Evolutionary conservation across 139 green algal species (phyloP).

Genomic region (Picochlorum sp.): DNA sequence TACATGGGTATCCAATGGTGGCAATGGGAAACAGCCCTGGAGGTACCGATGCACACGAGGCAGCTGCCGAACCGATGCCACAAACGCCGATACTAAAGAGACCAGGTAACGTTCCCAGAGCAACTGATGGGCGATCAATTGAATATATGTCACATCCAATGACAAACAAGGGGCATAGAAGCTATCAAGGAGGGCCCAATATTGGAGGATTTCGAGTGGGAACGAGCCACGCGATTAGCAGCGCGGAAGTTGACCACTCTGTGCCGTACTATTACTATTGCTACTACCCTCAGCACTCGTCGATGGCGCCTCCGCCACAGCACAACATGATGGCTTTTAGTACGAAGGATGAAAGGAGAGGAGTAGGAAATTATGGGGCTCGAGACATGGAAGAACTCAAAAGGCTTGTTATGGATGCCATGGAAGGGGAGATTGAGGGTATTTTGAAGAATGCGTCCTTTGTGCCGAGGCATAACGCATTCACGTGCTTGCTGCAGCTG

Average conservation of each 20-base stretch:
- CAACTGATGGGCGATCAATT: background rate
- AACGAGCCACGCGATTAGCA: too few species aligned
- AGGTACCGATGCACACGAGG: background rate
- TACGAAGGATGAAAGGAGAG: too few species aligned
- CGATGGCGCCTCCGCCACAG: too few species aligned
- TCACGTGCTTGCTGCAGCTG: conserved; percentile 34
- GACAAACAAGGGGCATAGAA: too few species aligned
- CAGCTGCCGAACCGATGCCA: background rate
- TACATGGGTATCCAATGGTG: too few species aligned
- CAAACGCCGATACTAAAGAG: background rate
- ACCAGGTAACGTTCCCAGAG: background rate
- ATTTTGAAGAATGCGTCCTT: conserved; percentile 1
- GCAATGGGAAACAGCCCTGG: too few species aligned
- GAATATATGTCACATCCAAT: background rate
- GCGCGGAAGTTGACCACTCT: too few species aligned
- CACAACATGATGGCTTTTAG: too few species aligned
- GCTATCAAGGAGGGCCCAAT: too few species aligned
- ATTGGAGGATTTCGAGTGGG: too few species aligned
- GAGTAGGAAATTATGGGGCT: background rate
- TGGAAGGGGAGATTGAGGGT: background rate
- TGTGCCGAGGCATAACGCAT: conserved; percentile 23
- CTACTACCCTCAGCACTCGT: too few species aligned
- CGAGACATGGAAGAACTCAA: conserved; percentile 2
- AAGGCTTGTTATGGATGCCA: background rate
- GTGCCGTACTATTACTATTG: background rate